Evolutionary conservation across 73 alveolate genomes (phyloP).

Genomic region (Diophrys sp.): DNA sequence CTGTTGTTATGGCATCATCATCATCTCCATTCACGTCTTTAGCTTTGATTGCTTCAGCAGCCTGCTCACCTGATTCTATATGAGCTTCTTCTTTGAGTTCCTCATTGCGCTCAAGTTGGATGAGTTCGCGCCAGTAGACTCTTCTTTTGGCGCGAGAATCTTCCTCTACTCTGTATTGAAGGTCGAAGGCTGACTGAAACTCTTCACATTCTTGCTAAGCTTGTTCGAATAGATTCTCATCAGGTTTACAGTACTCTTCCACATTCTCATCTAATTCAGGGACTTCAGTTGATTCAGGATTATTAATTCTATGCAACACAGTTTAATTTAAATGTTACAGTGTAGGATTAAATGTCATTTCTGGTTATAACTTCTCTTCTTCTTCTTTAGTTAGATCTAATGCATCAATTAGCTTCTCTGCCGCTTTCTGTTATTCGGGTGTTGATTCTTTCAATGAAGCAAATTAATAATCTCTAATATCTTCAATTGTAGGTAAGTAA

Average conservation of each 20-base stretch:
- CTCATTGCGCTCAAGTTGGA: slow-evolving; percentile 67
- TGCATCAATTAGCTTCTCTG: slow-evolving; percentile 79
- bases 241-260: slow-evolving; percentile 79
- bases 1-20: slow-evolving; percentile 49
- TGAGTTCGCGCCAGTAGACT: slow-evolving; percentile 85
- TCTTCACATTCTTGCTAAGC: slow-evolving; percentile 62
- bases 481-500: slow-evolving; percentile 92
- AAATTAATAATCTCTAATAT: slow-evolving; percentile 90
- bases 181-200: slow-evolving; percentile 69
- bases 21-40: slow-evolving; percentile 66
- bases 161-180: slow-evolving; percentile 60
- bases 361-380: slow-evolving; percentile 82
- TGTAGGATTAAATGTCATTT: slow-evolving; percentile 85
- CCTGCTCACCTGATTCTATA: slow-evolving; percentile 65
- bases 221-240: slow-evolving; percentile 65
- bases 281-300: slow-evolving; percentile 62
- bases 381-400: slow-evolving; percentile 74
- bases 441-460: slow-evolving; percentile 77
- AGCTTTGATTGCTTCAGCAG: slow-evolving; percentile 67
- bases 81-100: slow-evolving; percentile 56
- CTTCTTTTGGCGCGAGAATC: slow-evolving; percentile 76
- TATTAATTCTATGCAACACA: slow-evolving; percentile 77
- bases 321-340: slow-evolving; percentile 86
- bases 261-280: slow-evolving; percentile 83
- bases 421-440: slow-evolving; percentile 70